phyloP scores from a whole-genome alignment of 2,329 filamentous ascomycete species.

The Calonectria pauciramosa region DNA sequence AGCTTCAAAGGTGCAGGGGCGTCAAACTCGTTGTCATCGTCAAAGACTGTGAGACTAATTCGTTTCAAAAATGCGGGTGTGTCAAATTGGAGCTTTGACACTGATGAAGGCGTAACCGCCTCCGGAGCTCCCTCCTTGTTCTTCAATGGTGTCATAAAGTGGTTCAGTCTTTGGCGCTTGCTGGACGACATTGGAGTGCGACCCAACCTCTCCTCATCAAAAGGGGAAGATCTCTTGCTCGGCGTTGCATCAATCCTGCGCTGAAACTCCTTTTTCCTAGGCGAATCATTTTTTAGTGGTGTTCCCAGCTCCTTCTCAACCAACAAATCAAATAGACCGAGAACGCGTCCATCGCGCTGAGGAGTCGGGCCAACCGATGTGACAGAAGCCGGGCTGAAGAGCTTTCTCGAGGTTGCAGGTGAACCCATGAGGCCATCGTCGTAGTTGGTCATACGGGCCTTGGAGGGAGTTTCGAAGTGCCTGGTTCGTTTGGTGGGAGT shows the following conservation, averaged over 20 bases:
- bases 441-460: slow-evolving; percentile 47
- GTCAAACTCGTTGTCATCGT: slow-evolving; percentile 68
- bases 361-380: slow-evolving; percentile 82
- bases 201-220: slow-evolving; percentile 53
- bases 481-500: slow-evolving; percentile 68
- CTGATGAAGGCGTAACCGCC: slow-evolving; percentile 62
- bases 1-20: slow-evolving; percentile 64
- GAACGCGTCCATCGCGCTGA: slow-evolving; percentile 81
- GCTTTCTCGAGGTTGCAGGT: slow-evolving; percentile 68
- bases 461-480: slow-evolving; percentile 62
- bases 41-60: slow-evolving; percentile 62
- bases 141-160: slow-evolving; percentile 76
- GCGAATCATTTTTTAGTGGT: slow-evolving; percentile 59
- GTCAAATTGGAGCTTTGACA: slow-evolving; percentile 71
- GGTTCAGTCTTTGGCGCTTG: slow-evolving; percentile 73
- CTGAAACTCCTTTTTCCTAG: slow-evolving; percentile 37
- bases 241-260: slow-evolving; percentile 57
- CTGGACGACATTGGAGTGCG: slow-evolving; percentile 68
- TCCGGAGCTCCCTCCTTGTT: slow-evolving; percentile 56
- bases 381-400: slow-evolving; percentile 71
- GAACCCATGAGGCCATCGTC: slow-evolving; percentile 64
- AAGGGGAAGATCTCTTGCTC: slow-evolving; percentile 55
- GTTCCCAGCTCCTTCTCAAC: slow-evolving; percentile 64
- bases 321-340: slow-evolving; percentile 83
- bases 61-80: slow-evolving; percentile 80